Percentiles rank a stretch among this genome's conserved stretches.
Evolutionary conservation across 1,284 basidiomycete species (phyloP).

Genomic region (Ganoderma sinense): DNA sequence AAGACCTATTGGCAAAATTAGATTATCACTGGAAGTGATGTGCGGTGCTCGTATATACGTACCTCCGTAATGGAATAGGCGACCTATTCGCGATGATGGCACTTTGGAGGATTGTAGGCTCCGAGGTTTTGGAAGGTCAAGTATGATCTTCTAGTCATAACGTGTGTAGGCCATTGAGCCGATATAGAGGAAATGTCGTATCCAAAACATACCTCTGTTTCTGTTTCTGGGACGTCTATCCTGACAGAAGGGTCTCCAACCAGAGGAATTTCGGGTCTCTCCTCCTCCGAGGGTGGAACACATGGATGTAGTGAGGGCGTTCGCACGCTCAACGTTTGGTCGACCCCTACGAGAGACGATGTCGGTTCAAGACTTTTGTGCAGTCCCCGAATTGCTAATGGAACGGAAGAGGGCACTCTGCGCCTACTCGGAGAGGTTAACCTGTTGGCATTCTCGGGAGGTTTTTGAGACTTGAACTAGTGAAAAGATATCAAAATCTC

Average conservation of each 20-base stretch:
- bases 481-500: background rate
- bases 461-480: background rate
- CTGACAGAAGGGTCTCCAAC: constrained; percentile 14
- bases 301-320: background rate
- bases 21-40: background rate
- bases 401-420: background rate
- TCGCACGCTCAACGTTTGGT: background rate
- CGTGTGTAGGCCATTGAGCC: background rate
- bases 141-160: constrained; percentile 1
- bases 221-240: constrained; percentile 14
- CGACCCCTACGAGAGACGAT: background rate
- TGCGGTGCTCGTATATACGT: constrained; percentile 33
- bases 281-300: background rate
- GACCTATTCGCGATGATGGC: constrained; percentile 86
- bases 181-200: background rate
- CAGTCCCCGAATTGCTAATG: background rate
- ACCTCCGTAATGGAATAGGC: constrained; percentile 95
- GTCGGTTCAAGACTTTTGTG: background rate
- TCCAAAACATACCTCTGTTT: constrained; percentile 15
- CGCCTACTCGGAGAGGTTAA: background rate
- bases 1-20: constrained; percentile 56
- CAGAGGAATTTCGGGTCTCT: background rate
- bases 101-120: constrained; percentile 82
- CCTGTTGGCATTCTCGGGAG: background rate
- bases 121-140: constrained; percentile 40